A percentile compares a stretch with the other conserved stretches of the same genome.
Evolutionary conservation across 805 yeast genomes (phyloP).

Genomic region (Millerago galiae): DNA sequence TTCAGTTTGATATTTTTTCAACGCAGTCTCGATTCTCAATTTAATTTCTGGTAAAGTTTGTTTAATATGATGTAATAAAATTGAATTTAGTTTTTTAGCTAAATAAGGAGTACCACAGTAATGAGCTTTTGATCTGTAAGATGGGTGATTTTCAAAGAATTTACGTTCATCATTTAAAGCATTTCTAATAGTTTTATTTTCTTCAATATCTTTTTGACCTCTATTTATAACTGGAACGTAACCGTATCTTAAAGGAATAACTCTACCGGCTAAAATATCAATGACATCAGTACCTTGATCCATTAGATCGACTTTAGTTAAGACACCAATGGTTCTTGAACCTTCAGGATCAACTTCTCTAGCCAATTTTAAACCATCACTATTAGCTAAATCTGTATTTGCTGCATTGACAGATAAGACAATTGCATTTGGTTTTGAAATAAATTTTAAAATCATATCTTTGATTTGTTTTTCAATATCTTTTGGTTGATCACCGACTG

Average conservation of each 20-base stretch:
- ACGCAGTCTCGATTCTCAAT: conserved; percentile 76
- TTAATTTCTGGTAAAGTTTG: conserved; percentile 89
- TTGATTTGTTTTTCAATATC: conserved; percentile 94
- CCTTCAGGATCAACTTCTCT: conserved; percentile 99
- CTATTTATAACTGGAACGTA: conserved; percentile 96
- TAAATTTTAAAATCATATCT: conserved; percentile 87
- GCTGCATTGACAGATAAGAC: conserved; percentile 93
- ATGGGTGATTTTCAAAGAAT: conserved; percentile 83
- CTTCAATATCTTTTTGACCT: conserved; percentile 94
- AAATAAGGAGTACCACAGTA: conserved; percentile 98
- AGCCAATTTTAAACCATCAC: conserved; percentile 93
- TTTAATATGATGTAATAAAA: conserved; percentile 84
- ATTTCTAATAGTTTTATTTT: conserved; percentile 76
- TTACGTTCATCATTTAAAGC: conserved; percentile 77
- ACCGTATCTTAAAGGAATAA: conserved; percentile 90
- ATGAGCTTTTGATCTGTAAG: conserved; percentile 88
- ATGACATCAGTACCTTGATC: conserved; percentile 96
- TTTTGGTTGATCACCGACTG: conserved; percentile 98
- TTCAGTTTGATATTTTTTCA: conserved; percentile 80
- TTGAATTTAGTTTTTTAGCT: conserved; percentile 85
- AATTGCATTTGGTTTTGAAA: conserved; percentile 92
- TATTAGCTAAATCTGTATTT: conserved; percentile 93
- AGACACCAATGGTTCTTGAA: conserved; percentile 89
- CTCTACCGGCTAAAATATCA: conserved; percentile 92
- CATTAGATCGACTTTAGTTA: conserved; percentile 95